phyloP scores from a whole-genome alignment of 2,329 filamentous ascomycete species.

The Penicillium sclerotigenum region DNA sequence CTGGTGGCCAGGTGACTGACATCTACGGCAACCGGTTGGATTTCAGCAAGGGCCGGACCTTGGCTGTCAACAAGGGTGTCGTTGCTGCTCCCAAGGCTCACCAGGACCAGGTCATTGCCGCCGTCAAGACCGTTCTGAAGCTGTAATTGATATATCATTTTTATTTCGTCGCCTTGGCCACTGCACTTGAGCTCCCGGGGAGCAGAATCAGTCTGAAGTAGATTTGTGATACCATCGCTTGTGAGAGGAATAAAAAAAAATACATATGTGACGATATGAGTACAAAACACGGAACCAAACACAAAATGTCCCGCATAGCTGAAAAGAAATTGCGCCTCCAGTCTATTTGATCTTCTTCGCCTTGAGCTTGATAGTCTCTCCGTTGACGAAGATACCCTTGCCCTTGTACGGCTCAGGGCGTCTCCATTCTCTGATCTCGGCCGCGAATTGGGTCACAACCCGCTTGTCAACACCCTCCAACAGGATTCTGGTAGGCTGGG shows the following conservation, averaged over 20 bases:
- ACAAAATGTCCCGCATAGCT: conserved; percentile 27
- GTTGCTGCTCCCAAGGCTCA: conserved; percentile 78
- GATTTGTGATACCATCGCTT: conserved; percentile 34
- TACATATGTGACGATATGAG: conserved; percentile 19
- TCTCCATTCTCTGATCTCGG: conserved; percentile 82
- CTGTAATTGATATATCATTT: conserved; percentile 33
- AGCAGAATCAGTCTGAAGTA: conserved; percentile 28
- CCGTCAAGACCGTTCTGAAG: conserved; percentile 74
- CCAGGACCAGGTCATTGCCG: conserved; percentile 72
- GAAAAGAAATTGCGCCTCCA: conserved; percentile 16
- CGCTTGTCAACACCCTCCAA: conserved; percentile 85
- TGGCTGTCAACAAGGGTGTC: conserved; percentile 89
- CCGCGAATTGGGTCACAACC: conserved; percentile 85
- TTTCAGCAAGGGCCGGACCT: conserved; percentile 80
- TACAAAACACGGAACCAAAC: conserved; percentile 27
- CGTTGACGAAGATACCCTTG: conserved; percentile 97
- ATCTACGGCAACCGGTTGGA: conserved; percentile 79
- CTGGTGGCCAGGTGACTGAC: conserved; percentile 88
- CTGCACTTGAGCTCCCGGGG: conserved; percentile 1
- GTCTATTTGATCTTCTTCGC: conserved; percentile 90
- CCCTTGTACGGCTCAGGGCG: conserved; percentile 97
- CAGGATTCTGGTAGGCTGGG: conserved; percentile 85
- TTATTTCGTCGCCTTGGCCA: neutral
- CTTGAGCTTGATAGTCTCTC: conserved; percentile 97
- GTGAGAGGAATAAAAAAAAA: conserved; percentile 14